Base-by-base conservation (phyloP, 768 basidiomycete genomes). In the Rhizopogon roseolus region DNA sequence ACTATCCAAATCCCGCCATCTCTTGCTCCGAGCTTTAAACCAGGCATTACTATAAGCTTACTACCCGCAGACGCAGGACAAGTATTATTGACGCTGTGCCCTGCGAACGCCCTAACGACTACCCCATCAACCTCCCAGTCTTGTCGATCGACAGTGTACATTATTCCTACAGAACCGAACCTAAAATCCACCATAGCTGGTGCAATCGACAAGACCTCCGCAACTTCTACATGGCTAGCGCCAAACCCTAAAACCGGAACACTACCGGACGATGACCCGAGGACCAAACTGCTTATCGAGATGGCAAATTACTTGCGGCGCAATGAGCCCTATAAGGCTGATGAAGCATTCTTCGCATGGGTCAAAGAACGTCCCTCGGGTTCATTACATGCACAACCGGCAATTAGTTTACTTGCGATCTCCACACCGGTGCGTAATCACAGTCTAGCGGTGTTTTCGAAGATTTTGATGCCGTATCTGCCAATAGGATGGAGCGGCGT, bases 341-440 rank as follows among this genome's bases (percentile, higher is more conserved):
- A 84, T 50, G 71, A 69, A 10, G 73, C 74, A 5, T 92, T 88
- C 62, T 79, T 81, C 57, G 73, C 77, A 40, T 92, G 88, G 85
- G 68, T 79, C 34, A 66, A 73, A 55, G 67, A 66, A 17, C 68
- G 72, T 54, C 71, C 54, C 34, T 62, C 64, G 3, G 22, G 22
- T 3, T 22, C 22, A 58, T 55, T 51, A 11, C 9, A 34, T 36
- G 46, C 5, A 11, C 34, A 19, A 32, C 10, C 46, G 8, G 34
- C 19, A 25, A 48, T 19, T 48, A 36, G 36, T 46, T 5, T 4
- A 22, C 59, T 49, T 53, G 50, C 34, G 39, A 36, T 29, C 25
- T 48, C 38, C 25, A 43, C n/a, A 10, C 0, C n/a, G 4, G 29
- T 27, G 39, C 34, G 32, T 17, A 44, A 50, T 10, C 9, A 38